Evolutionary conservation across 352 stramenopile genomes (phyloP).

Genomic region (Globisporangium cystogenes): DNA sequence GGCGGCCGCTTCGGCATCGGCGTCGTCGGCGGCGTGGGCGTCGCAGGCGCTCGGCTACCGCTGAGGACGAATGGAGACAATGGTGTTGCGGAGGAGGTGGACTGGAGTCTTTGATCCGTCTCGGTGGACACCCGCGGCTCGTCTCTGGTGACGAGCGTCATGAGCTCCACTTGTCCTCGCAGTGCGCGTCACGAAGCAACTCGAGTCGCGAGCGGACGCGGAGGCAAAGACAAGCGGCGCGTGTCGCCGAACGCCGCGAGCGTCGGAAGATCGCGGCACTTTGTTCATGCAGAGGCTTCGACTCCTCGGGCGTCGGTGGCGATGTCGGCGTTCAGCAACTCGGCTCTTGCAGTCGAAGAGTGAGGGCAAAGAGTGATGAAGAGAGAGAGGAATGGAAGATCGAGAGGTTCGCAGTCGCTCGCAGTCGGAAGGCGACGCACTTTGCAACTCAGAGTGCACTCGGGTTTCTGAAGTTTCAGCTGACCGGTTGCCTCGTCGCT

Average conservation of each 20-base stretch:
- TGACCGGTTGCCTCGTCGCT: background rate
- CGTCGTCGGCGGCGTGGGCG: background rate
- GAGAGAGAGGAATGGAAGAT: too few relatives aligned
- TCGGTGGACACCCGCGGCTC: background rate
- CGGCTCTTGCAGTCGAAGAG: too few relatives aligned
- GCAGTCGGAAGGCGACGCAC: too few relatives aligned
- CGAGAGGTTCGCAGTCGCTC: too few relatives aligned
- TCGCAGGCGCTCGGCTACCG: slow-evolving; percentile 7
- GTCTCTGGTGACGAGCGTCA: background rate
- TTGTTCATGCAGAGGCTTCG: too few relatives aligned
- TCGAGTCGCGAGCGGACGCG: background rate
- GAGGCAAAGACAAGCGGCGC: slow-evolving; percentile 1
- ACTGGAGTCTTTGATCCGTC: too few relatives aligned
- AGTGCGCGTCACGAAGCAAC: background rate
- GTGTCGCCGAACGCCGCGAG: background rate
- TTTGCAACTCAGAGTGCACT: too few relatives aligned
- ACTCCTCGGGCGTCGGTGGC: too few relatives aligned
- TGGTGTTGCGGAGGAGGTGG: too few relatives aligned
- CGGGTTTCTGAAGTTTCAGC: background rate
- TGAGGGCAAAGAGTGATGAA: too few relatives aligned
- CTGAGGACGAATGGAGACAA: slow-evolving; percentile 1
- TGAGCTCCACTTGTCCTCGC: background rate
- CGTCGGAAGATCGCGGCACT: background rate
- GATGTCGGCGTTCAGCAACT: too few relatives aligned
- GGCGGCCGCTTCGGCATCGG: slow-evolving; percentile 6